A percentile compares a stretch with the other conserved stretches of the same genome.
Evolutionary conservation across 345 rosid species (phyloP).

Genomic region (Erucastrum elatum): DNA sequence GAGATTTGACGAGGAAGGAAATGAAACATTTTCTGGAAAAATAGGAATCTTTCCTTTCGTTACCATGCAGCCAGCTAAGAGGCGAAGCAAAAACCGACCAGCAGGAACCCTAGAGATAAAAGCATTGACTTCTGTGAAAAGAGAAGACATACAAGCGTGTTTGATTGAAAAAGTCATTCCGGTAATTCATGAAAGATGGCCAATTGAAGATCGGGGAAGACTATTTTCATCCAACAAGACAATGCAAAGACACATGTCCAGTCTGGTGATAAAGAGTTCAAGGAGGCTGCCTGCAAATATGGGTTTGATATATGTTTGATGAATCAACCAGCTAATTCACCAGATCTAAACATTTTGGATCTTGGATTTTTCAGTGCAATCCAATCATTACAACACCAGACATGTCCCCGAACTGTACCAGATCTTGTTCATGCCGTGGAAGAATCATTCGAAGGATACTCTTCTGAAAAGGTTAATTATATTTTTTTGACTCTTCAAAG

Average conservation of each 20-base stretch:
- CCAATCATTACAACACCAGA: not conserved
- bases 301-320: not conserved
- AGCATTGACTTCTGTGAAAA: too few species aligned
- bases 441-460: too few species aligned
- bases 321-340: not conserved
- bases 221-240: not conserved
- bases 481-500: too few species aligned
- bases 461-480: not conserved
- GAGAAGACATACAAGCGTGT: not conserved
- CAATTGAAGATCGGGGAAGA: not conserved
- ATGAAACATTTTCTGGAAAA: too few species aligned
- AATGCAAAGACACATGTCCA: not conserved
- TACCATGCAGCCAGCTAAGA: too few species aligned
- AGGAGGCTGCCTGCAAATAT: not conserved
- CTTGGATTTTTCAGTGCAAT: not conserved
- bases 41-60: too few species aligned
- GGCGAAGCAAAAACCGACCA: too few species aligned
- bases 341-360: not conserved
- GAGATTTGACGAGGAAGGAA: too few species aligned
- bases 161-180: not conserved
- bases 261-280: not conserved
- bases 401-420: not conserved
- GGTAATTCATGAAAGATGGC: not conserved
- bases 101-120: too few species aligned
- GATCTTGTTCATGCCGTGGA: not conserved